Conservation (phyloP, 345 rosid genomes). For the Moringa oleifera region DNA sequence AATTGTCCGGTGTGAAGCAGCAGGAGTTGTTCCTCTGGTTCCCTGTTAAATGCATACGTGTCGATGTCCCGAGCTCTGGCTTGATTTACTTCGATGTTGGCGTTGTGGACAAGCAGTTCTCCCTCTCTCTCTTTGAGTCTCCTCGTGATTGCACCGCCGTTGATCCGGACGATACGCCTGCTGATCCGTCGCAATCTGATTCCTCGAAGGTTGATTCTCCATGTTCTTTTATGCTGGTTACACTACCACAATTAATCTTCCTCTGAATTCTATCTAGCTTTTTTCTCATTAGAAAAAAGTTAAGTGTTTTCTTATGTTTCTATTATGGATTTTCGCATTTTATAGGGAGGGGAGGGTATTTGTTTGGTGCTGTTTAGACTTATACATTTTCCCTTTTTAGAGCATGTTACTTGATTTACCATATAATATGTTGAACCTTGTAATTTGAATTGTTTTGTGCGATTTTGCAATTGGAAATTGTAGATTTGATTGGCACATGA, state of each 20-base stretch:
- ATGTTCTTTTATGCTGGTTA: neutral
- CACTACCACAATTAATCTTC: neutral
- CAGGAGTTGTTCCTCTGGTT: constrained; percentile 87
- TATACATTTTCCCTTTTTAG: no score
- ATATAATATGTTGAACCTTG: no score
- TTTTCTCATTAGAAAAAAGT: no score
- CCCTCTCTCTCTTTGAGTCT: constrained; percentile 74
- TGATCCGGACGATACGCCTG: constrained; percentile 16
- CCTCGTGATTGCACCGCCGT: constrained; percentile 72
- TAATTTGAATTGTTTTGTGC: no score
- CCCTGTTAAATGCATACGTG: constrained; percentile 65
- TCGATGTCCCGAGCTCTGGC: constrained; percentile 72
- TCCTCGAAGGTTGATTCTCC: constrained; percentile 14
- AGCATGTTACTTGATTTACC: no score
- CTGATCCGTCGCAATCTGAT: constrained; percentile 4
- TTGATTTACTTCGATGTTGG: constrained; percentile 78
- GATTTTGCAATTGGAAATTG: no score
- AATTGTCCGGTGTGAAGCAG: constrained; percentile 63
- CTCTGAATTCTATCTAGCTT: neutral
- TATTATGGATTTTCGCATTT: no score
- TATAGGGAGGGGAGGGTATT: no score
- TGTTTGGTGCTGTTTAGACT: no score
- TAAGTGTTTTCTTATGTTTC: no score
- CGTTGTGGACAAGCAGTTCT: constrained; percentile 70
- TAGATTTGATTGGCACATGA: no score